A percentile compares a stretch with the other conserved stretches of the same genome.
phyloP scores from a whole-genome alignment of 495 filamentous ascomycete genomes.

The Penicillium fimorum region DNA sequence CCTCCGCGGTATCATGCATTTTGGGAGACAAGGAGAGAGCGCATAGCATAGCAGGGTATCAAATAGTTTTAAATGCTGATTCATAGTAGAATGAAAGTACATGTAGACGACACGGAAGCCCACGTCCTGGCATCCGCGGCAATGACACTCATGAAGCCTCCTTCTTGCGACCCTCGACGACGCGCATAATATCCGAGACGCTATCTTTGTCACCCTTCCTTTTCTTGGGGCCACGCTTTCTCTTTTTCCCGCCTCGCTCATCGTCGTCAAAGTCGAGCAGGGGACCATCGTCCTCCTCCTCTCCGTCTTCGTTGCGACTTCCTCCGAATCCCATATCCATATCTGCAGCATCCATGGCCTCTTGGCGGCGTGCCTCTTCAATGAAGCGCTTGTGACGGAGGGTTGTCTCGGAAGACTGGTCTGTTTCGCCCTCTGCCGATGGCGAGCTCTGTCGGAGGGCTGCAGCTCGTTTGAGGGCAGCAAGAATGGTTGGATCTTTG shows the following conservation, averaged over 20 bases:
- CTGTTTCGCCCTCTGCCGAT: slow-evolving; percentile 32
- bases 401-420: slow-evolving; percentile 50
- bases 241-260: slow-evolving; percentile 55
- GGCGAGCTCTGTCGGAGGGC: slow-evolving; percentile 56
- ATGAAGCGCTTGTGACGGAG: slow-evolving; percentile 73
- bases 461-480: slow-evolving; percentile 81
- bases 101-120: neutral
- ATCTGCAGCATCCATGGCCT: slow-evolving; percentile 83
- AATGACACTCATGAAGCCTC: slow-evolving; percentile 8
- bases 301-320: slow-evolving; percentile 76
- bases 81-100: neutral
- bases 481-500: slow-evolving; percentile 74
- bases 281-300: slow-evolving; percentile 66
- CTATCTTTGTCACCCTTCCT: slow-evolving; percentile 81
- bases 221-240: slow-evolving; percentile 84
- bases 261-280: slow-evolving; percentile 61
- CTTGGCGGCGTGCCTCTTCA: slow-evolving; percentile 51
- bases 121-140: neutral
- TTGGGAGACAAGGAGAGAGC: neutral
- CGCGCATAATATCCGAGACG: slow-evolving; percentile 74
- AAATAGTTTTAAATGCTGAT: neutral
- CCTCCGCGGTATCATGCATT: neutral
- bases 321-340: slow-evolving; percentile 93
- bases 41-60: neutral
- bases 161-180: slow-evolving; percentile 68